A percentile compares a stretch with the other conserved stretches of the same genome.
Conservation (phyloP, 1,284 basidiomycete species). For the Rhodotorula sp. region DNA sequence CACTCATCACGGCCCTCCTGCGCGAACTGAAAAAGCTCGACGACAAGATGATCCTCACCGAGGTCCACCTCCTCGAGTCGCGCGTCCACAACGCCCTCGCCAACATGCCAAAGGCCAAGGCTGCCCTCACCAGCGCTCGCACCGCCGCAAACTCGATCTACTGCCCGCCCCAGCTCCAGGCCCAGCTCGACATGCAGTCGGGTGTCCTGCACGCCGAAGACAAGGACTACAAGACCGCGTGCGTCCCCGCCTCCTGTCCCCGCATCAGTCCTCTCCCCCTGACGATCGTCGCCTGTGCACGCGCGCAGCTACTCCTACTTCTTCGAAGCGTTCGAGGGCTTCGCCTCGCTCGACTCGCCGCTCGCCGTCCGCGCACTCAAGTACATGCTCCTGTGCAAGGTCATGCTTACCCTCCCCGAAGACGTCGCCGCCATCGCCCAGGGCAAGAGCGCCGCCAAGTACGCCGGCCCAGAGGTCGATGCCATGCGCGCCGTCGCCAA, state of each 20-base stretch:
- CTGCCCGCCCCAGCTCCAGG: slow-evolving; percentile 90
- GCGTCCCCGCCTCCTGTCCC: slow-evolving; percentile 10
- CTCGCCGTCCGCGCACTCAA: slow-evolving; percentile 82
- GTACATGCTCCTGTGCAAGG: slow-evolving; percentile 97
- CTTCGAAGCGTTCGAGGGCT: slow-evolving; percentile 93
- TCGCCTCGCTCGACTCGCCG: slow-evolving; percentile 60
- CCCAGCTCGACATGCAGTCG: slow-evolving; percentile 86
- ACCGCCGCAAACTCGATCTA: slow-evolving; percentile 97
- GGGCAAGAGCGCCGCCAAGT: slow-evolving; percentile 84
- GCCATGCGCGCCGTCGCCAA: slow-evolving; percentile 92
- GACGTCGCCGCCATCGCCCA: slow-evolving; percentile 83
- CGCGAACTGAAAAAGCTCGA: slow-evolving; percentile 90
- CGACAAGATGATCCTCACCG: slow-evolving; percentile 97
- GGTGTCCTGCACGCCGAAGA: slow-evolving; percentile 94
- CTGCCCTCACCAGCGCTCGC: slow-evolving; percentile 85
- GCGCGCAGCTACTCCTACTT: slow-evolving; percentile 80
- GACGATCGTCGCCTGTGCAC: not conserved
- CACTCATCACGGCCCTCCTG: slow-evolving; percentile 79
- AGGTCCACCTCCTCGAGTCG: slow-evolving; percentile 92
- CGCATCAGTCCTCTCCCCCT: slow-evolving; percentile 74
- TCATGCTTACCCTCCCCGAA: slow-evolving; percentile 94
- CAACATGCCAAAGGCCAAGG: slow-evolving; percentile 95
- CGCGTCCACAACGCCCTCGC: slow-evolving; percentile 85
- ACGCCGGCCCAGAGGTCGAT: slow-evolving; percentile 77
- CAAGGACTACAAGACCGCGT: slow-evolving; percentile 92